Conservation (phyloP, 345 rosid species). For the Eutrema yunnanense region DNA sequence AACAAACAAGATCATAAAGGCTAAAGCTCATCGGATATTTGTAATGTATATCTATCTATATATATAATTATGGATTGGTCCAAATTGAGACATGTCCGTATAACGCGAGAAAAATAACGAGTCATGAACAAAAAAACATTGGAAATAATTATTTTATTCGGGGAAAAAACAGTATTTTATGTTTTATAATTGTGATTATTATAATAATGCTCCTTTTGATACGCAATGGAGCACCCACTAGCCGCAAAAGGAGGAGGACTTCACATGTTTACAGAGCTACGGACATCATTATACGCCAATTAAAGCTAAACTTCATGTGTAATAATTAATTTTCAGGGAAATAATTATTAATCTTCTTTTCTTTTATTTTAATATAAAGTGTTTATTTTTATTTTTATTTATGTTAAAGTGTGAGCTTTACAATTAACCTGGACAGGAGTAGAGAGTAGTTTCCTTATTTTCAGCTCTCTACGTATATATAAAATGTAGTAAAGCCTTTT, state of each 20-base stretch:
- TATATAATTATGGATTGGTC: conserved; percentile 1
- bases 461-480: conserved; percentile 22
- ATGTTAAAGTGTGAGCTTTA: conserved; percentile 24
- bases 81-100: conserved; percentile 10
- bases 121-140: conserved; percentile 1
- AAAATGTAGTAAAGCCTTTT: background rate
- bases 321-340: conserved; percentile 2
- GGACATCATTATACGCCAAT: conserved; percentile 38
- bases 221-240: conserved; percentile 37
- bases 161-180: background rate
- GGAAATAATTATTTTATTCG: background rate
- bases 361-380: background rate
- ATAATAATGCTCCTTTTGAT: conserved; percentile 23
- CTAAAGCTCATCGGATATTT: background rate
- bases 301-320: conserved; percentile 36
- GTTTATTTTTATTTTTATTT: too few species aligned
- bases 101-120: conserved; percentile 21
- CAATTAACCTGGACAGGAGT: conserved; percentile 20
- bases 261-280: conserved; percentile 35
- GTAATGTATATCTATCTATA: background rate
- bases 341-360: conserved; percentile 3
- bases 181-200: background rate
- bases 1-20: background rate
- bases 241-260: conserved; percentile 37
- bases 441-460: conserved; percentile 26